These are phyloP conservation scores for Diaporthe ampelina DNA, from an alignment of 2,329 filamentous ascomycete species.

Conservation along the genomic window DNA sequence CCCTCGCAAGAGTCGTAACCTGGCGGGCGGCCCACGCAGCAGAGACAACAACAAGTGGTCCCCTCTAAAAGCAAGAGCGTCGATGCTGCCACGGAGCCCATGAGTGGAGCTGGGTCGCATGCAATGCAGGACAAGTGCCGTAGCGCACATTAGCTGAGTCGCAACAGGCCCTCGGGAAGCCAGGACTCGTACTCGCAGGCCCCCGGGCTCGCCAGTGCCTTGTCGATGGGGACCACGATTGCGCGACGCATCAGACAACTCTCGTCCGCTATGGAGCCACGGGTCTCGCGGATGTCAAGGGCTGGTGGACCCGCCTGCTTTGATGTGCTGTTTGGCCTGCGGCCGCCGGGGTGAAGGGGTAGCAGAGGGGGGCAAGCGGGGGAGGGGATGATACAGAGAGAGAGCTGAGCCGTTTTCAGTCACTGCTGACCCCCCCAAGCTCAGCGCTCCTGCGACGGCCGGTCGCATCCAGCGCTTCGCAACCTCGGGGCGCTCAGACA, in stretches of 20 bases:
- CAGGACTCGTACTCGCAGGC: constrained; percentile 17
- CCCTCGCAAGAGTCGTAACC: background rate
- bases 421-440: constrained; percentile 29
- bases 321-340: constrained; percentile 36
- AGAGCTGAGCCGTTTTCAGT: constrained; percentile 38
- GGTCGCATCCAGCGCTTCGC: constrained; percentile 40
- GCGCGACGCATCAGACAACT: constrained; percentile 42
- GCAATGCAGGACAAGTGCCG: constrained; percentile 42
- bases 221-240: constrained; percentile 34
- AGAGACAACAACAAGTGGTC: constrained; percentile 12
- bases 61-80: constrained; percentile 25
- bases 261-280: constrained; percentile 39
- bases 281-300: constrained; percentile 38
- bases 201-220: background rate
- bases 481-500: constrained; percentile 4
- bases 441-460: constrained; percentile 33
- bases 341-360: constrained; percentile 31
- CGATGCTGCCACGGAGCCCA: constrained; percentile 34
- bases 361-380: background rate
- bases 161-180: constrained; percentile 29
- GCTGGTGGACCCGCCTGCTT: constrained; percentile 36
- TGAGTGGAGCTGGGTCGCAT: constrained; percentile 37
- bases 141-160: constrained; percentile 38
- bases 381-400: background rate
- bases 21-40: constrained; percentile 18